phyloP scores from a whole-genome alignment of 1,284 basidiomycete genomes.

The Tylopilus sp. region DNA sequence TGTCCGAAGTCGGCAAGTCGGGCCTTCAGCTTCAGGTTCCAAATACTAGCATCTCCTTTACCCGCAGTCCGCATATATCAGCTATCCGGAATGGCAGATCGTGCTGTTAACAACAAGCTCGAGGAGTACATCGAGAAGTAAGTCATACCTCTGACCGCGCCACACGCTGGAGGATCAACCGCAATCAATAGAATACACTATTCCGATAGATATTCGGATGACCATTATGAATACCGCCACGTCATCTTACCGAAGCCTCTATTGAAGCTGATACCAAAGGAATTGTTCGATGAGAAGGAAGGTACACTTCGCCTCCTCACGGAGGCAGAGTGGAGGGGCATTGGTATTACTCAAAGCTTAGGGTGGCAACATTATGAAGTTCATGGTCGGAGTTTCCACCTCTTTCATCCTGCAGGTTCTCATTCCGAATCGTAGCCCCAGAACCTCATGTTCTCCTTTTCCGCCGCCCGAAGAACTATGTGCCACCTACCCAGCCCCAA shows the following conservation, averaged over 20 bases:
- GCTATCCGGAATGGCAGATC: conserved; percentile 39
- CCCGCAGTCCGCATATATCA: conserved; percentile 23
- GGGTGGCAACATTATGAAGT: conserved; percentile 99
- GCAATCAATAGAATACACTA: conserved; percentile 70
- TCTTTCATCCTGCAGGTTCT: conserved; percentile 13
- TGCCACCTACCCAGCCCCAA: conserved; percentile 53
- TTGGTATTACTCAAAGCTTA: conserved; percentile 93
- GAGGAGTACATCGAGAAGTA: conserved; percentile 76
- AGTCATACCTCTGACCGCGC: conserved; percentile 28
- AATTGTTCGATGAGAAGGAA: conserved; percentile 78
- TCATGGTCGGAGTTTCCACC: conserved; percentile 68
- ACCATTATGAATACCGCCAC: conserved; percentile 87
- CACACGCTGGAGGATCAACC: conserved; percentile 22
- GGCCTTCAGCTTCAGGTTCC: too few species aligned
- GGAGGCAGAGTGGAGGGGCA: conserved; percentile 92
- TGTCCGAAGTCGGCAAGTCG: too few species aligned
- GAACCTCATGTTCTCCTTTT: conserved; percentile 87
- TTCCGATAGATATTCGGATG: conserved; percentile 84
- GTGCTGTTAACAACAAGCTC: conserved; percentile 53
- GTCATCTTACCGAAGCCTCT: conserved; percentile 91
- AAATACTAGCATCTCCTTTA: too few species aligned
- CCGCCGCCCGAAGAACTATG: conserved; percentile 72
- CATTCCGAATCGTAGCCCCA: conserved; percentile 60
- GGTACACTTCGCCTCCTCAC: conserved; percentile 82
- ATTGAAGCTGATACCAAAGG: conserved; percentile 85